Conservation (phyloP, 73 alveolate genomes). For the Tetrahymena thermophila region DNA sequence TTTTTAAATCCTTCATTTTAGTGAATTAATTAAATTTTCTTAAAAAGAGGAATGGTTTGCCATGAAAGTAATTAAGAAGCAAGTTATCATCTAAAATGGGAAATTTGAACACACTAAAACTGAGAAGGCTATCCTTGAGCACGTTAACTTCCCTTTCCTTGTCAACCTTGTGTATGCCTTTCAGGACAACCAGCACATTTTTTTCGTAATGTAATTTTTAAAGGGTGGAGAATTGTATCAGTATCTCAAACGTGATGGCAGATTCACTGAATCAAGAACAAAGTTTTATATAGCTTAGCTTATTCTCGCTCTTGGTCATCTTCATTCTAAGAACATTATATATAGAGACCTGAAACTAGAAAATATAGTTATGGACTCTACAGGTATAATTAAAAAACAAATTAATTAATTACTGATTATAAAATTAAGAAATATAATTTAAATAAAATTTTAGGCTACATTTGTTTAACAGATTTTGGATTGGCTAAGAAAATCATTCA, state of each 20-base stretch:
- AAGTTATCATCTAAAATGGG: slow-evolving; percentile 76
- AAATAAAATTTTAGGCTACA: slow-evolving; percentile 10
- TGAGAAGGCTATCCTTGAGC: slow-evolving; percentile 77
- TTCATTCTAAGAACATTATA: slow-evolving; percentile 70
- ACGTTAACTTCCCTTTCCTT: slow-evolving; percentile 82
- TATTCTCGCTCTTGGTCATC: slow-evolving; percentile 79
- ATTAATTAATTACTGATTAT: not conserved
- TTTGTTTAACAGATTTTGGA: slow-evolving; percentile 89
- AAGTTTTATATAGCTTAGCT: slow-evolving; percentile 78
- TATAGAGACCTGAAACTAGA: slow-evolving; percentile 95
- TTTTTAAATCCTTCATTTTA: not conserved
- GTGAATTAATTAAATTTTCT: not conserved
- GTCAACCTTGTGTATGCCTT: slow-evolving; percentile 80
- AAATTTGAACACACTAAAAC: slow-evolving; percentile 66
- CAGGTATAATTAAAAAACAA: slow-evolving; percentile 46
- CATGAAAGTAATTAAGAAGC: slow-evolving; percentile 81
- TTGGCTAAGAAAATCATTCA: slow-evolving; percentile 73
- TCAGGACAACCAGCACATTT: slow-evolving; percentile 75
- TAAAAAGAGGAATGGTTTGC: slow-evolving; percentile 62
- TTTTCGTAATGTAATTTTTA: slow-evolving; percentile 82
- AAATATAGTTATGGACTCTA: slow-evolving; percentile 82
- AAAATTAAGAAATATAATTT: not conserved
- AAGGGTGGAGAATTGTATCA: slow-evolving; percentile 92
- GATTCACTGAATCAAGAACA: slow-evolving; percentile 77
- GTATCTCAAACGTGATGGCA: slow-evolving; percentile 69